Percentiles rank a stretch among this genome's conserved stretches.
phyloP scores from a whole-genome alignment of 768 basidiomycete species.

The Lyophyllum decastes region DNA sequence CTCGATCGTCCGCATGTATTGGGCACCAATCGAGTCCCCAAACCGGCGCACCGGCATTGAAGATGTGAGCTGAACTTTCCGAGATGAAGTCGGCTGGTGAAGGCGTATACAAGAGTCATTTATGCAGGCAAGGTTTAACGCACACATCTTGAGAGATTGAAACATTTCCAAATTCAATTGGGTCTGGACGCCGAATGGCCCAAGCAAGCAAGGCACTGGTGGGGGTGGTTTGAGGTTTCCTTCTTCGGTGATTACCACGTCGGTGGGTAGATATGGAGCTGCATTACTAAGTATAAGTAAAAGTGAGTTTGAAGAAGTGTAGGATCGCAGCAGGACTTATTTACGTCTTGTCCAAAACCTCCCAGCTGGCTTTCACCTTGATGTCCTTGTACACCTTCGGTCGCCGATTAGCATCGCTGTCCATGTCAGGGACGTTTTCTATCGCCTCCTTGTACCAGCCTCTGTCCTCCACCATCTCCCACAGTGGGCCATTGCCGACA shows the following conservation, averaged over 20 bases:
- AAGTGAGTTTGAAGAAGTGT: neutral
- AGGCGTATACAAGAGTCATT: neutral
- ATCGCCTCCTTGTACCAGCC: constrained; percentile 74
- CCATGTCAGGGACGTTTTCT: constrained; percentile 30
- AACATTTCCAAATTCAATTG: constrained; percentile 54
- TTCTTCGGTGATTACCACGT: constrained; percentile 48
- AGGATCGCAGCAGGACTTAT: constrained; percentile 24
- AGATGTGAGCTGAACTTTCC: constrained; percentile 63
- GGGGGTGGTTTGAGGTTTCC: constrained; percentile 53
- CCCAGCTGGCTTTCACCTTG: constrained; percentile 43
- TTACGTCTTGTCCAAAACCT: constrained; percentile 49
- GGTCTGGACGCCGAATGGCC: constrained; percentile 58
- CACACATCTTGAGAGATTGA: constrained; percentile 60
- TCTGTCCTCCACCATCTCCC: constrained; percentile 79
- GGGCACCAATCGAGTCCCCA: constrained; percentile 97
- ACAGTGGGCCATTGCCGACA: constrained; percentile 73
- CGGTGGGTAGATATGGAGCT: constrained; percentile 59
- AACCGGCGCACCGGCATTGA: constrained; percentile 89
- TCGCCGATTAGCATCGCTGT: constrained; percentile 50
- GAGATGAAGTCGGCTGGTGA: constrained; percentile 58
- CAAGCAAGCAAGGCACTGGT: constrained; percentile 62
- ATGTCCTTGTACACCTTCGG: constrained; percentile 60
- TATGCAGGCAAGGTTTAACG: constrained; percentile 19
- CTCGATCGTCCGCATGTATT: constrained; percentile 56
- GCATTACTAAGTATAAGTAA: constrained; percentile 45